Base-by-base conservation (phyloP, 164 flowering plant genomes). In the Saururus chinensis region DNA sequence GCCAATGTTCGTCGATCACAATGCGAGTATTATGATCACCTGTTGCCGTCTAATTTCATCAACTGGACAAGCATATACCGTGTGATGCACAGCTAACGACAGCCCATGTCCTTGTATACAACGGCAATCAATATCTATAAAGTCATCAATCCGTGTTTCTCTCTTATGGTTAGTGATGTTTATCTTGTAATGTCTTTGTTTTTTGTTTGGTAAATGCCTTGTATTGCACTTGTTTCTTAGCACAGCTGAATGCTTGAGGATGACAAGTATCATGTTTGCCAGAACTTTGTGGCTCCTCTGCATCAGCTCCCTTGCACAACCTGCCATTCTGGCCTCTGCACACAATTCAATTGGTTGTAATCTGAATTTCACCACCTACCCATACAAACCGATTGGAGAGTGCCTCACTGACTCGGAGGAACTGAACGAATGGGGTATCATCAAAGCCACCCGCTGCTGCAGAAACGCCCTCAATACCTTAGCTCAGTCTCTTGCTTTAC, bases 371-470 rank as follows among this genome's bases (percentile, higher is more conserved):
- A 67, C 48, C 19, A 17, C 56, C 57, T 68, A 65, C 56, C 81
- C 84, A 17, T 79, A 75, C 67, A 62, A 70, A 49, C 83, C 83
- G 53, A 21, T 62, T 0, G 84, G 87, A 1, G 76, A 78, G 41
- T 84, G 93, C 75, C 16, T 68, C 10, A 60, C 63, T 56, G 24
- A 9, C 25, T 16, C 65, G 11, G 72, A 67, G 51, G 72, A 57
- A 12, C 23, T 77, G 20, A 71, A 54, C 2, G 48, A n/a, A 12
- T 82, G 84, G 88, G 75, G 48, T 52, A 62, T 69, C 65, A 40
- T 80, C 59, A 45, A 62, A 1, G 73, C 75, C 20, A 69, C 69
- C 19, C 69, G 73, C 10, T 87, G 93, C 59, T 87, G 93, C 35
- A 64, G 67, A 57, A 76, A 75, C 60, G 82, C 73, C 16, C 77